phyloP scores from a whole-genome alignment of 1,284 basidiomycete species.

The Ceratobasidium sp. region DNA sequence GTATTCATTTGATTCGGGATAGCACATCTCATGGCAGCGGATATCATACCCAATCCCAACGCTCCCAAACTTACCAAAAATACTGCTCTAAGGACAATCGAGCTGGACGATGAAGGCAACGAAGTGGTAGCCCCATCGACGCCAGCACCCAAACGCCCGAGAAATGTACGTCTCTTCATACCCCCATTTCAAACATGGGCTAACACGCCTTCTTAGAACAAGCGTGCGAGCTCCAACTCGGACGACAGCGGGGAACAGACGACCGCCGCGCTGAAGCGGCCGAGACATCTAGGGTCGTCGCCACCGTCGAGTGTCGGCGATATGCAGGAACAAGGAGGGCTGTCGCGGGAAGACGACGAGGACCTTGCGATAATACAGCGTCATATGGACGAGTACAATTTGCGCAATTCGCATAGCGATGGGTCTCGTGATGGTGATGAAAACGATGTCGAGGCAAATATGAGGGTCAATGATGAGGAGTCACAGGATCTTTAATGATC shows the following conservation, averaged over 20 bases:
- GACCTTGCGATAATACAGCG: constrained; percentile 20
- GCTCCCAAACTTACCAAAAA: constrained; percentile 1
- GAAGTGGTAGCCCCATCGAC: background rate
- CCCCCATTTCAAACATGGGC: background rate
- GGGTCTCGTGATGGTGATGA: constrained; percentile 7
- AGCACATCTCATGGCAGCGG: constrained; percentile 37
- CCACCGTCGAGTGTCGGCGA: background rate
- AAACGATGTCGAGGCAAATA: background rate
- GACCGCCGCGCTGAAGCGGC: background rate
- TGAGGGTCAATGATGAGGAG: constrained; percentile 19
- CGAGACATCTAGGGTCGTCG: background rate
- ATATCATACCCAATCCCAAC: constrained; percentile 27
- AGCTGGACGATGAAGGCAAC: constrained; percentile 10
- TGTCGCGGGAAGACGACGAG: constrained; percentile 3
- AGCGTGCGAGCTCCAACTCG: constrained; percentile 11
- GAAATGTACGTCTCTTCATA: constrained; percentile 5
- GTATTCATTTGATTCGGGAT: background rate
- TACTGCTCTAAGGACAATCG: background rate
- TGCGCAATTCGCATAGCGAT: constrained; percentile 7
- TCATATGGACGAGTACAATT: constrained; percentile 25
- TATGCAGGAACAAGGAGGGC: background rate
- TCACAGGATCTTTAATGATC: constrained; percentile 22
- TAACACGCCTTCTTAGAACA: constrained; percentile 13
- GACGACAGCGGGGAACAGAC: constrained; percentile 3
- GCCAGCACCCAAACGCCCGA: background rate